Base-by-base conservation (phyloP, 1,284 basidiomycete genomes). In the Fomitiporia mediterranea region DNA sequence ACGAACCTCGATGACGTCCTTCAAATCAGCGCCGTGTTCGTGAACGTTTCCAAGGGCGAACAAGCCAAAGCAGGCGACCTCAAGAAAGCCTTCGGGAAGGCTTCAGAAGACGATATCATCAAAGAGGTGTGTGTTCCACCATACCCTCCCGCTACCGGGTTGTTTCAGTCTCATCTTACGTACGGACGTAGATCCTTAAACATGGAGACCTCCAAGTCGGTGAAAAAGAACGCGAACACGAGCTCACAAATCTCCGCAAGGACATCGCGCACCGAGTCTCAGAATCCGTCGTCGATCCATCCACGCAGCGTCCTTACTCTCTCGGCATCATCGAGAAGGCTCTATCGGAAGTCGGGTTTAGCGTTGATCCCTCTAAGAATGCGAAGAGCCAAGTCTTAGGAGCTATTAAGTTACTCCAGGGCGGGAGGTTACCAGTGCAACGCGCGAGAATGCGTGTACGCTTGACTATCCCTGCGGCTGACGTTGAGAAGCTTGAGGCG, bases 271-370 rank as follows among this genome's bases (percentile, higher is more conserved):
- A 93, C 0, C 82, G 94, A 42, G 92, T 99, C 3, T 86, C 94
- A 1, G 92, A 95, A 71, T 95, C 94, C 76, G 97, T 91, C 58
- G 94, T 98, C 34, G 95, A 99, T 66, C 97, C 96, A 1, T 72
- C 77, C 2, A 96, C 93, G 2, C 86, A 94, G 66, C 77, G 86
- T 23, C 94, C 94, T 3, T 95, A 98, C 69, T 89, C 94, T 1
- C 92, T 96, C 44, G 89, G 91, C 19, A 94, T 99, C 78, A 93
- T 99, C 60, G 97, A 99, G 68, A 99, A 98, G 73, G 95, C 94
- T 0, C 96, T 99, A 93, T 75, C 83, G 23, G 95, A 98, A 68
- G 86, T 93, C 4, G 94, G 95, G 9, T 97, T 90, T 71, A 94
- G 90, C 62, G 87, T 97, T 37, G 91, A 92, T 66, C 81, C 81